Conservation (phyloP, 2,329 filamentous ascomycete genomes). For the Helotiales sp. region DNA sequence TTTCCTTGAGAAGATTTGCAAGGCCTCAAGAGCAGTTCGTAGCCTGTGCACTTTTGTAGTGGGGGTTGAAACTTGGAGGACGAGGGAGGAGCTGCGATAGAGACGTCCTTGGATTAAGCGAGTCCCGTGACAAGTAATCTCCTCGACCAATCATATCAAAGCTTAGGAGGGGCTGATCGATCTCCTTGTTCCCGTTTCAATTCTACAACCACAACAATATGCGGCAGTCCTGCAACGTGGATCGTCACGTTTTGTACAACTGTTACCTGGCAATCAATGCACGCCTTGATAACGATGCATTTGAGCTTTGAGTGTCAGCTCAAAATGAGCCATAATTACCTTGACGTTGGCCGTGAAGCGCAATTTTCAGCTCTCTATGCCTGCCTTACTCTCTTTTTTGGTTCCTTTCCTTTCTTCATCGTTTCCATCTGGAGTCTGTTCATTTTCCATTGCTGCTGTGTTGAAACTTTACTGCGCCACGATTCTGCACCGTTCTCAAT, state of each 20-base stretch:
- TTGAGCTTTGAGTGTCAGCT: no score
- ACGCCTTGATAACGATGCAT: neutral
- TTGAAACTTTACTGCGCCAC: neutral
- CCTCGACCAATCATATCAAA: neutral
- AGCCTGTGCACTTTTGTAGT: slow-evolving; percentile 7
- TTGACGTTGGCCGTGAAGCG: no score
- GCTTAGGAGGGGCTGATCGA: neutral
- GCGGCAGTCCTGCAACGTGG: neutral
- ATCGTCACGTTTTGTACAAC: neutral
- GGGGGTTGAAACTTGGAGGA: neutral
- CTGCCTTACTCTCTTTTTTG: neutral
- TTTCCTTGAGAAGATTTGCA: neutral
- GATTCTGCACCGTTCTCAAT: neutral
- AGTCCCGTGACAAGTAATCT: neutral
- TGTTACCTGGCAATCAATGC: neutral
- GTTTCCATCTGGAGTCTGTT: neutral
- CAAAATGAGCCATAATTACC: neutral
- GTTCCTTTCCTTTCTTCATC: neutral
- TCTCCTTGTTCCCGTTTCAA: neutral
- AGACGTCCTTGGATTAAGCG: no score
- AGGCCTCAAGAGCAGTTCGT: neutral
- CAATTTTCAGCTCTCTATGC: neutral
- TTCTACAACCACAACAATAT: neutral
- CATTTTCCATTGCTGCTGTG: neutral
- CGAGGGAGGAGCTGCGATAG: no score